Evolutionary conservation across 805 yeast genomes (phyloP), one percentile per base, ranked within the genome.

Genomic region (Lipomyces chichibuensis): DNA sequence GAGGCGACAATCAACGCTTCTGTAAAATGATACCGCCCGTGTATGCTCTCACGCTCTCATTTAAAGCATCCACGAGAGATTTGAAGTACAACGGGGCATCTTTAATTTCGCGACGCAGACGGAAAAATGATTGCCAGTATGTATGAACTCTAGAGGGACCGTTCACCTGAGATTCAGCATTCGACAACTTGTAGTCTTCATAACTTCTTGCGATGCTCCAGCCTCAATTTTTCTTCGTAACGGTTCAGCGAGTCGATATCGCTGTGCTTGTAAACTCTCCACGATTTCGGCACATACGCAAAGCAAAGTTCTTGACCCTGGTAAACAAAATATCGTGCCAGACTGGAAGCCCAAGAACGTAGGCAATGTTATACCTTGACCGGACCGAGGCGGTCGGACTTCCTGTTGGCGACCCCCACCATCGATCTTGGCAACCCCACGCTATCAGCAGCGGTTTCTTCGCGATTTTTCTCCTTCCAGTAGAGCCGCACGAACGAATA

Each of bases 271-370:
- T 77, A 78, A 63, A 84, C 76, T 25, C 79, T 78, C 86, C 87
- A 84, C 53, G 74, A 73, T 62, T 76, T 72, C 27, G 69, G 69
- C 27, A 66, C 65, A 29, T 65, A 66, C 14, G 60, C 37, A 35
- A 65, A 37, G 7, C 70, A 70, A 67, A 86, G 77, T 72, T 86
- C 89, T 74, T 86, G 89, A 61, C 88, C 89, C 75, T 86, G 88
- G 76, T 85, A 86, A 52, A 86, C 76, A 76, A 80, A 86, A 86
- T 63, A 84, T 75, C 14, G 88, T 84, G 59, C 89, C 88, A 35
- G 85, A 82, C 70, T 84, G 79, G 14, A 86, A 73, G 13, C 79
- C 64, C 68, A 82, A 81, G 73, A 85, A 74, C 58, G 82, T 68
- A 20, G 86, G 80, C 68, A 85, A 73, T n/a, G 2, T 43, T 43